A percentile compares a stretch with the other conserved stretches of the same genome.
Evolutionary conservation across 306 rosid genomes (phyloP).

Genomic region (Lithocarpus polystachyus): DNA sequence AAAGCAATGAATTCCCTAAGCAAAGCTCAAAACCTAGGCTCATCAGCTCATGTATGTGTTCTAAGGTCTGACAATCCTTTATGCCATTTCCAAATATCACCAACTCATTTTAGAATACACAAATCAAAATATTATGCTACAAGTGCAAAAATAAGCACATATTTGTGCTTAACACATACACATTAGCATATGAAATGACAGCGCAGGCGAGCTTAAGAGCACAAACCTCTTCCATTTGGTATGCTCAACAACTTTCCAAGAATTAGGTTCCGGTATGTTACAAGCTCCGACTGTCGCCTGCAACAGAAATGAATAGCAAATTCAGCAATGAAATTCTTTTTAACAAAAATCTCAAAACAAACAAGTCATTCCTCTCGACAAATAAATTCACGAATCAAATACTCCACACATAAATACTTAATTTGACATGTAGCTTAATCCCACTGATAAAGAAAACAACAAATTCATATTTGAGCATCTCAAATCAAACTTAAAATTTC

Average conservation of each 20-base stretch:
- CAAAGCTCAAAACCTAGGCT: background rate
- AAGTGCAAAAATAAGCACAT: background rate
- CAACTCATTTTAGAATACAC: background rate
- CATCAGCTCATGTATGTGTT: background rate
- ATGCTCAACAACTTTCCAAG: slow-evolving; percentile 87
- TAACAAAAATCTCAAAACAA: background rate
- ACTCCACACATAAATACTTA: background rate
- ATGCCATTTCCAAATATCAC: background rate
- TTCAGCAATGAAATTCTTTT: background rate
- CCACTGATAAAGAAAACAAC: too few species aligned
- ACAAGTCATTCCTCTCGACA: background rate
- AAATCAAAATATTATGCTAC: background rate
- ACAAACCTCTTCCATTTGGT: slow-evolving; percentile 96
- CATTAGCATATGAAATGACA: background rate
- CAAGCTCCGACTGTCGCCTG: slow-evolving; percentile 92
- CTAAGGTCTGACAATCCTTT: background rate
- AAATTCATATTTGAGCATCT: too few species aligned
- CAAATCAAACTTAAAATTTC: too few species aligned
- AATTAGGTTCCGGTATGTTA: slow-evolving; percentile 73
- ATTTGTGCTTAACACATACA: background rate
- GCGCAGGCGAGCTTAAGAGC: slow-evolving; percentile 10
- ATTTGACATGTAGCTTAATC: too few species aligned
- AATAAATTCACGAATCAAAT: background rate
- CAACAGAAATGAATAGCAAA: slow-evolving; percentile 16
- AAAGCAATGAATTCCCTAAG: background rate